Percentiles rank a stretch among this genome's conserved stretches.
Evolutionary conservation across 2,329 filamentous ascomycete genomes (phyloP).

Genomic region (Xylaria polymorpha): DNA sequence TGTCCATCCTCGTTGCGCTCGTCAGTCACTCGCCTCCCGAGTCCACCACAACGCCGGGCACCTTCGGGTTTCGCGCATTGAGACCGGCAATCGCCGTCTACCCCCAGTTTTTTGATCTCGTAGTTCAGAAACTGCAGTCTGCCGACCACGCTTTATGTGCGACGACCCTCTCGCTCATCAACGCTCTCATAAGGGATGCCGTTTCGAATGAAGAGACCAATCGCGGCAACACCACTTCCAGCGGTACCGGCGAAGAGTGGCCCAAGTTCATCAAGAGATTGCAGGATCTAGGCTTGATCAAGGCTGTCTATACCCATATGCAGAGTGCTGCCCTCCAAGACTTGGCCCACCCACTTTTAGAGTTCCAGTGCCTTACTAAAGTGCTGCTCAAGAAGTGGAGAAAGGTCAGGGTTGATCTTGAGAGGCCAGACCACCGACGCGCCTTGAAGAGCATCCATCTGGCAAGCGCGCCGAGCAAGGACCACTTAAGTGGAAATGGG

Average conservation of each 20-base stretch:
- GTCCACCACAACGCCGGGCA: constrained; percentile 61
- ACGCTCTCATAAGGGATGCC: constrained; percentile 92
- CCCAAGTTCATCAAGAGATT: constrained; percentile 93
- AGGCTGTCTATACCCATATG: constrained; percentile 92
- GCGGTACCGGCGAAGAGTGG: constrained; percentile 76
- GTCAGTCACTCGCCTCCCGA: constrained; percentile 79
- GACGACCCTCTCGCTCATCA: constrained; percentile 94
- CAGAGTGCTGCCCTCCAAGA: constrained; percentile 93
- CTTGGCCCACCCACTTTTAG: constrained; percentile 86
- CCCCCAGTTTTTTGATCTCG: constrained; percentile 92
- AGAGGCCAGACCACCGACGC: constrained; percentile 87
- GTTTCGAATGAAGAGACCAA: constrained; percentile 75
- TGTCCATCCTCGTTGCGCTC: constrained; percentile 94
- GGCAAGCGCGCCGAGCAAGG: constrained; percentile 74
- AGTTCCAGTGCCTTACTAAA: constrained; percentile 94
- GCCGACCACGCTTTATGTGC: constrained; percentile 96
- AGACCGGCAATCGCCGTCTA: constrained; percentile 92
- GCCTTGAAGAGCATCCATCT: constrained; percentile 88
- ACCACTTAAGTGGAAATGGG: constrained; percentile 45
- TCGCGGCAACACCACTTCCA: constrained; percentile 50
- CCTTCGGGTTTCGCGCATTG: constrained; percentile 89
- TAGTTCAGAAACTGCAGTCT: constrained; percentile 90
- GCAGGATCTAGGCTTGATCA: constrained; percentile 92
- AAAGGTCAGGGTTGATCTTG: constrained; percentile 84
- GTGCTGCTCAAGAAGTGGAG: constrained; percentile 88